Evolutionary conservation across 169 alveolate species (phyloP).

Genomic region (Eimeria falciformis): DNA sequence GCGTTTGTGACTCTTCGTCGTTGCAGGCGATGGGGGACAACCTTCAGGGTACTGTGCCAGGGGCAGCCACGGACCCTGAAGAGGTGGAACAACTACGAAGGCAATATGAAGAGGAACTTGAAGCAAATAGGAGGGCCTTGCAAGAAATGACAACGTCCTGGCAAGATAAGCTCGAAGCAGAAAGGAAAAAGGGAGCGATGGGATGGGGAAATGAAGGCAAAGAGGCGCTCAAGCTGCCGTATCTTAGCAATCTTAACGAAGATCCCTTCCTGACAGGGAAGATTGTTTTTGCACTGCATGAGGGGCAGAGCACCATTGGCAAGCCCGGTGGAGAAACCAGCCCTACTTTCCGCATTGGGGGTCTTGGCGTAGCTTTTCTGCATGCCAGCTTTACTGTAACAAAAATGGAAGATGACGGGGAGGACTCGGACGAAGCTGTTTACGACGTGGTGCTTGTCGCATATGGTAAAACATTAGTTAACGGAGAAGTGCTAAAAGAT

Average conservation of each 20-base stretch:
- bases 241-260: constrained; percentile 89
- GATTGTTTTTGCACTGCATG: constrained; percentile 79
- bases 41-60: constrained; percentile 78
- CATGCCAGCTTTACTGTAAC: constrained; percentile 52
- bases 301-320: constrained; percentile 87
- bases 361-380: constrained; percentile 56
- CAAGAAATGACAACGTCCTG: constrained; percentile 80
- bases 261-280: constrained; percentile 91
- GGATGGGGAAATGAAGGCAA: constrained; percentile 78
- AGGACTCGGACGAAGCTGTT: not conserved
- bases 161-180: constrained; percentile 78
- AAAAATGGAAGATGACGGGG: not conserved
- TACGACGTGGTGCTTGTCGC: constrained; percentile 62
- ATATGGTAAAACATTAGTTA: constrained; percentile 70
- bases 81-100: constrained; percentile 61
- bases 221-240: constrained; percentile 82
- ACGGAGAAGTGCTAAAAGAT: constrained; percentile 52
- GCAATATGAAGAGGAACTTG: constrained; percentile 80
- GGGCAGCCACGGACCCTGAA: constrained; percentile 78
- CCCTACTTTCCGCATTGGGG: constrained; percentile 73
- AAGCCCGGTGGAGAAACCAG: constrained; percentile 81
- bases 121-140: constrained; percentile 79
- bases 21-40: constrained; percentile 72
- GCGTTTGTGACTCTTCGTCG: not conserved
- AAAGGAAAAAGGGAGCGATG: constrained; percentile 77